These are phyloP conservation scores for Mrakiaceae sp. DNA, from an alignment of 1,284 basidiomycete genomes.

Conservation along the genomic window DNA sequence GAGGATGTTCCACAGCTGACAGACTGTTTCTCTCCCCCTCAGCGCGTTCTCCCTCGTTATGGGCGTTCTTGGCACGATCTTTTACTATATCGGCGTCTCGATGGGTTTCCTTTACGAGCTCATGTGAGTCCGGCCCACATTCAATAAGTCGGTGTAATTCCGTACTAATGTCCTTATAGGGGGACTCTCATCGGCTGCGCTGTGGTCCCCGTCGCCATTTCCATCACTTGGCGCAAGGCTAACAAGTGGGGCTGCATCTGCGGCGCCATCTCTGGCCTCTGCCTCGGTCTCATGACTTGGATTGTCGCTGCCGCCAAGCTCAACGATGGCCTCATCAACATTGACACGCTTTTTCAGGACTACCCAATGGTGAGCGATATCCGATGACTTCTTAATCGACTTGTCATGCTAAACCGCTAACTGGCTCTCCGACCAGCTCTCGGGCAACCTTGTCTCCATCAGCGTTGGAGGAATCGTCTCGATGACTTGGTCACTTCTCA, in stretches of 20 bases:
- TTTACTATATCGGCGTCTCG: slow-evolving; percentile 76
- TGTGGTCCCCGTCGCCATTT: slow-evolving; percentile 47
- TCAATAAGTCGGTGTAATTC: too few species aligned
- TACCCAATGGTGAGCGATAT: slow-evolving; percentile 23
- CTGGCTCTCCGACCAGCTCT: slow-evolving; percentile 35
- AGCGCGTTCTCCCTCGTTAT: slow-evolving; percentile 61
- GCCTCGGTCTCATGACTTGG: slow-evolving; percentile 62
- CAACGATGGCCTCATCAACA: slow-evolving; percentile 59
- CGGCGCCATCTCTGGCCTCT: slow-evolving; percentile 61
- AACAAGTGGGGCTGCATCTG: slow-evolving; percentile 67
- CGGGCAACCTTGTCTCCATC: slow-evolving; percentile 78
- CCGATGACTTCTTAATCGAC: slow-evolving; percentile 44
- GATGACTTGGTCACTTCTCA: slow-evolving; percentile 49
- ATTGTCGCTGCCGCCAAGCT: slow-evolving; percentile 64
- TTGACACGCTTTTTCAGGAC: slow-evolving; percentile 41
- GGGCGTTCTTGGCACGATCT: slow-evolving; percentile 70
- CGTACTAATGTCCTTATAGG: too few species aligned
- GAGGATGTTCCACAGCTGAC: too few species aligned
- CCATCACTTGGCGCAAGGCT: slow-evolving; percentile 68
- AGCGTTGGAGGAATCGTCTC: slow-evolving; percentile 68
- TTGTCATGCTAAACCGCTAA: not conserved
- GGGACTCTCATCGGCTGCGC: not conserved
- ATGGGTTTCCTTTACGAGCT: slow-evolving; percentile 79
- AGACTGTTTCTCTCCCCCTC: slow-evolving; percentile 31
- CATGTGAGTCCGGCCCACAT: not conserved